Evolutionary conservation across 495 filamentous ascomycete species (phyloP).

Genomic region (Chaetomium tenue): DNA sequence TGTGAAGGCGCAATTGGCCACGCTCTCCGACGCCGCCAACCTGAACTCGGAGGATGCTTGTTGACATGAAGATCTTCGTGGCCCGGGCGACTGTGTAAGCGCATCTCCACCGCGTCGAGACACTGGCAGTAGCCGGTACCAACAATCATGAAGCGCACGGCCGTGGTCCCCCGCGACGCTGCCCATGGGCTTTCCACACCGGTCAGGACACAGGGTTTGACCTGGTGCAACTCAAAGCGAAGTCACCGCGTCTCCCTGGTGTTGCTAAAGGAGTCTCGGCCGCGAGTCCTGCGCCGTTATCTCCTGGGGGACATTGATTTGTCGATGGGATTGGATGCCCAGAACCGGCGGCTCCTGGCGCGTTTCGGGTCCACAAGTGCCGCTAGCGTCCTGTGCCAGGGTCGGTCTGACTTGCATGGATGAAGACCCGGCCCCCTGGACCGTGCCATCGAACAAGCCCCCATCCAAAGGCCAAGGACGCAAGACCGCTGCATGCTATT

Average conservation of each 20-base stretch:
- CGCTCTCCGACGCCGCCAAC: not conserved
- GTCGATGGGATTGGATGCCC: not conserved
- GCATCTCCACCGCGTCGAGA: no score
- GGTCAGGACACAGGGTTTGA: not conserved
- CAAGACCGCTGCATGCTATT: no score
- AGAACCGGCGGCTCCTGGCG: slow-evolving; percentile 8
- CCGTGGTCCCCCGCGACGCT: not conserved
- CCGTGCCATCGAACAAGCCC: slow-evolving; percentile 11
- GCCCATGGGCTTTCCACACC: not conserved
- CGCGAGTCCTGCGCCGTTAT: not conserved
- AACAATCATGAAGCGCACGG: not conserved
- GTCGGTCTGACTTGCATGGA: slow-evolving; percentile 10
- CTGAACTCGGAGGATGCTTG: slow-evolving; percentile 2
- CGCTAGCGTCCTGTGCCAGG: slow-evolving; percentile 15
- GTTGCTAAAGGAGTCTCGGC: not conserved
- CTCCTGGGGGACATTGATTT: slow-evolving; percentile 6
- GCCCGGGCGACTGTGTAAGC: not conserved
- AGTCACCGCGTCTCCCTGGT: slow-evolving; percentile 3
- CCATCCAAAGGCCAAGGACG: not conserved
- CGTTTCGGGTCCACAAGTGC: slow-evolving; percentile 17
- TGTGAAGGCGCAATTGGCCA: not conserved
- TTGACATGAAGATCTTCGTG: not conserved
- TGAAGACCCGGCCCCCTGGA: slow-evolving; percentile 8
- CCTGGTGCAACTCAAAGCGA: not conserved
- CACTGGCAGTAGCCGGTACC: no score